phyloP scores from a whole-genome alignment of 768 basidiomycete genomes.

The Leccinum subgranulosum region DNA sequence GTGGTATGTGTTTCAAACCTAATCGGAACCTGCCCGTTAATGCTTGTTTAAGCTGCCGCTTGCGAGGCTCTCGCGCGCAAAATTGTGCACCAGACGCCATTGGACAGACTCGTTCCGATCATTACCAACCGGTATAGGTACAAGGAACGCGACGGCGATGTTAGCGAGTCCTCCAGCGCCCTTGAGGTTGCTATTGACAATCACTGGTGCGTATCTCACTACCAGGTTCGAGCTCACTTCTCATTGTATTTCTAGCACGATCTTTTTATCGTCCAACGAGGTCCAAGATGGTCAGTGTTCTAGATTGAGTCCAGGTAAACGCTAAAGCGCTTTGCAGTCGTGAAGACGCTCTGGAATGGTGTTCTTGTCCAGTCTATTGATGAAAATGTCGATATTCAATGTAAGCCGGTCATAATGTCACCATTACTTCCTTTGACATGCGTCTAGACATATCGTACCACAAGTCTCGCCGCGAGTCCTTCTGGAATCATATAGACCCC shows the following conservation, averaged over 20 bases:
- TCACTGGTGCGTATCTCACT: slow-evolving; percentile 57
- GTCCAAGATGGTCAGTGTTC: slow-evolving; percentile 66
- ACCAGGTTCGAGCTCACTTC: not conserved
- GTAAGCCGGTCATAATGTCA: slow-evolving; percentile 35
- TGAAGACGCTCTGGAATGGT: slow-evolving; percentile 80
- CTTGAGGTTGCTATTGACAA: slow-evolving; percentile 92
- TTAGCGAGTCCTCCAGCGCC: slow-evolving; percentile 70
- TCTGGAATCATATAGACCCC: slow-evolving; percentile 75
- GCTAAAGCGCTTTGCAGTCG: slow-evolving; percentile 46
- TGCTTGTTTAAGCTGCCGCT: slow-evolving; percentile 52
- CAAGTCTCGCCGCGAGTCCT: slow-evolving; percentile 47
- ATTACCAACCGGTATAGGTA: slow-evolving; percentile 80
- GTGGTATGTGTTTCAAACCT: slow-evolving; percentile 47
- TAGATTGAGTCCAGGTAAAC: not conserved
- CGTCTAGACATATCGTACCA: slow-evolving; percentile 64
- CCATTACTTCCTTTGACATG: slow-evolving; percentile 5
- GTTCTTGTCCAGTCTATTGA: slow-evolving; percentile 77
- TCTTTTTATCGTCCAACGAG: slow-evolving; percentile 83
- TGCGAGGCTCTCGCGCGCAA: slow-evolving; percentile 83
- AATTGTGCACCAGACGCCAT: slow-evolving; percentile 67
- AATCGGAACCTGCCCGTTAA: not conserved
- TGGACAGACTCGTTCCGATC: slow-evolving; percentile 61
- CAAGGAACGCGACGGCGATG: slow-evolving; percentile 69
- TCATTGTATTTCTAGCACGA: slow-evolving; percentile 44
- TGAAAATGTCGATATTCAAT: slow-evolving; percentile 74